Conservation (phyloP, 208 protist genomes). For the Wallacemonas sp. region DNA sequence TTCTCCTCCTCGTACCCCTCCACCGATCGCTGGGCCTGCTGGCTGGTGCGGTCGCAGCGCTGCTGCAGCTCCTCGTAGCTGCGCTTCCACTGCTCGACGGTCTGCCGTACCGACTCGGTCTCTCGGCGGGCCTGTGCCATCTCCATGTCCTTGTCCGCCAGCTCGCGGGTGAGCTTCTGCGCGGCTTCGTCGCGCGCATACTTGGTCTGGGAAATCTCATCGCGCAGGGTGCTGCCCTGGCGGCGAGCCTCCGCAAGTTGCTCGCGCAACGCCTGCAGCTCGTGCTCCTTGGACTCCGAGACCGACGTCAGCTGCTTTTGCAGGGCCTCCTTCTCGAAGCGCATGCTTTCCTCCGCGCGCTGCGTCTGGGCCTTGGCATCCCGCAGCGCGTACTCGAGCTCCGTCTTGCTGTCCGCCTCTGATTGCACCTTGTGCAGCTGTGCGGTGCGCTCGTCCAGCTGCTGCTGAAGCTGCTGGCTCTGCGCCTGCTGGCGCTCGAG, state of each 20-base stretch:
- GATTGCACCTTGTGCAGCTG: constrained; percentile 36
- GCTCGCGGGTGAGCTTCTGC: constrained; percentile 34
- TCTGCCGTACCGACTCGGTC: constrained; percentile 40
- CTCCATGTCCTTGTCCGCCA: constrained; percentile 54
- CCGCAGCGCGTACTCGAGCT: constrained; percentile 37
- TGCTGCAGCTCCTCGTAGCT: constrained; percentile 54
- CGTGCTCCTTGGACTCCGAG: constrained; percentile 45
- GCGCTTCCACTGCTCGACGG: constrained; percentile 52
- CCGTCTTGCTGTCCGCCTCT: constrained; percentile 34
- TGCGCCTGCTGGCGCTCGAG: constrained; percentile 21
- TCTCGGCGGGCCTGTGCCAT: constrained; percentile 47
- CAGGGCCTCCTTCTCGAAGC: constrained; percentile 48
- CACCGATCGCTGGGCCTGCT: constrained; percentile 42
- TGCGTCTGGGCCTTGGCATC: constrained; percentile 42
- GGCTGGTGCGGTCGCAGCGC: constrained; percentile 27
- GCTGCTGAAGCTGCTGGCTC: constrained; percentile 31
- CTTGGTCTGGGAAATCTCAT: constrained; percentile 36
- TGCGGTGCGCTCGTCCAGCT: constrained; percentile 37
- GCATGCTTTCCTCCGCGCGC: constrained; percentile 39
- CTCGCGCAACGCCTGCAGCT: constrained; percentile 45
- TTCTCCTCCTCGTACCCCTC: constrained; percentile 62
- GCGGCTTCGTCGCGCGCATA: constrained; percentile 42
- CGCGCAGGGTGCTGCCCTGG: constrained; percentile 40
- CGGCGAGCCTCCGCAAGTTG: constrained; percentile 48
- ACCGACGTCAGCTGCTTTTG: constrained; percentile 35